These are phyloP conservation scores for Carex kokanica DNA, from an alignment of 176 grass and related monocot species.

Conservation along the genomic window DNA sequence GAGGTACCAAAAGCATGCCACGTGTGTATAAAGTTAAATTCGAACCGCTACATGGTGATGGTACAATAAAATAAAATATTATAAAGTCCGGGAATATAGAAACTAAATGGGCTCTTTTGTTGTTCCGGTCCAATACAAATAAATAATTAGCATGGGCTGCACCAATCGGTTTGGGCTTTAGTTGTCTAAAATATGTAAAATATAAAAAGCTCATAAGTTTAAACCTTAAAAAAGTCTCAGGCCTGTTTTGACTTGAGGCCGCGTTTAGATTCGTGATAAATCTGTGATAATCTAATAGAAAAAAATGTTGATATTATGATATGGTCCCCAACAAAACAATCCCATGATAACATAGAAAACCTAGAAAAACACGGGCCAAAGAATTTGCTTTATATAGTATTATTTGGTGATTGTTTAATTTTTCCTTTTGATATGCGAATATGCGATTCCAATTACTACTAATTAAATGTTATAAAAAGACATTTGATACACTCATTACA, in stretches of 20 bases:
- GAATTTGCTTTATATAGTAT: slow-evolving; percentile 16
- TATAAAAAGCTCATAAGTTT: too few relatives aligned
- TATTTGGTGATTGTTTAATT: slow-evolving; percentile 8
- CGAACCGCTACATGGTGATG: neutral
- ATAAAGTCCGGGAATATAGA: neutral
- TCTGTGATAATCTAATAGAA: neutral
- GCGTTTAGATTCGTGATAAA: too few relatives aligned
- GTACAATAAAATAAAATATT: neutral
- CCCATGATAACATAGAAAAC: slow-evolving; percentile 18
- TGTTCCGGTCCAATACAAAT: neutral
- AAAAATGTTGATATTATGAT: neutral
- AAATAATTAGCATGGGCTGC: neutral
- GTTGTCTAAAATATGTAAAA: neutral
- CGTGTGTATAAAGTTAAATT: neutral
- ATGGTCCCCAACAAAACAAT: slow-evolving; percentile 17
- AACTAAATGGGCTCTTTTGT: neutral
- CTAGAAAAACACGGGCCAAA: neutral
- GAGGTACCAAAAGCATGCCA: slow-evolving; percentile 11
- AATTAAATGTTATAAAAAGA: neutral
- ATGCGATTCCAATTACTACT: slow-evolving; percentile 20
- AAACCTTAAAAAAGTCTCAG: neutral
- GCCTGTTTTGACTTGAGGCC: too few relatives aligned
- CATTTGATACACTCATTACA: neutral
- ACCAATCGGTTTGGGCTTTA: neutral
- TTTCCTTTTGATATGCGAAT: slow-evolving; percentile 10